Conservation (phyloP, 169 alveolate species). For the Plasmodium gonderi region DNA sequence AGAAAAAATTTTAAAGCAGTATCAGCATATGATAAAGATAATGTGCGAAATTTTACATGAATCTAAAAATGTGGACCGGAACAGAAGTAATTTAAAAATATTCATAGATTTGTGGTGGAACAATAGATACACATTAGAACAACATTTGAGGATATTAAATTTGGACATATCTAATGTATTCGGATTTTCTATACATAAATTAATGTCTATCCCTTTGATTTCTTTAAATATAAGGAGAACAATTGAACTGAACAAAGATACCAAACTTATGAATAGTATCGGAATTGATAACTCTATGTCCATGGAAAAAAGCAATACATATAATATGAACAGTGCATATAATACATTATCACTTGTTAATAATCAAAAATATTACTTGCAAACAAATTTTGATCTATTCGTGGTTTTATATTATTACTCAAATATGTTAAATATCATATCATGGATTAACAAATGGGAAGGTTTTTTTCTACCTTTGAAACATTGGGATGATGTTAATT, state of each 20-base stretch:
- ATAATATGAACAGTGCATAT: not conserved
- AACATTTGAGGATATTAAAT: constrained; percentile 63
- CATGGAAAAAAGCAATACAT: not conserved
- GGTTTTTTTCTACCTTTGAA: constrained; percentile 21
- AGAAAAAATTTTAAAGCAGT: constrained; percentile 66
- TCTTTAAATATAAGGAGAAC: constrained; percentile 17
- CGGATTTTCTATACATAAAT: constrained; percentile 70
- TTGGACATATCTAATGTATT: constrained; percentile 51
- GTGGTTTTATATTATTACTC: constrained; percentile 47
- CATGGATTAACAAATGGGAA: constrained; percentile 66
- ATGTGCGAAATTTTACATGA: constrained; percentile 71
- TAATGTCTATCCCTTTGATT: constrained; percentile 65
- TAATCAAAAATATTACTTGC: constrained; percentile 60
- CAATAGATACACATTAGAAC: constrained; percentile 70
- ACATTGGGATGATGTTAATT: constrained; percentile 38
- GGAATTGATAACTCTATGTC: not conserved
- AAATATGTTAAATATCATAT: constrained; percentile 24
- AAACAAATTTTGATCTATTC: constrained; percentile 71
- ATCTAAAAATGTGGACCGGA: constrained; percentile 49
- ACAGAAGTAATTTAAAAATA: constrained; percentile 29
- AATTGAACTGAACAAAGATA: not conserved
- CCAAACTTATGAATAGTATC: not conserved
- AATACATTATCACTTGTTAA: constrained; percentile 30
- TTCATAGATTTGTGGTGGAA: constrained; percentile 74
- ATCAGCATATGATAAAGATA: constrained; percentile 72